Conservation (phyloP, 2,329 filamentous ascomycete species). For the Fusarium clavum region DNA sequence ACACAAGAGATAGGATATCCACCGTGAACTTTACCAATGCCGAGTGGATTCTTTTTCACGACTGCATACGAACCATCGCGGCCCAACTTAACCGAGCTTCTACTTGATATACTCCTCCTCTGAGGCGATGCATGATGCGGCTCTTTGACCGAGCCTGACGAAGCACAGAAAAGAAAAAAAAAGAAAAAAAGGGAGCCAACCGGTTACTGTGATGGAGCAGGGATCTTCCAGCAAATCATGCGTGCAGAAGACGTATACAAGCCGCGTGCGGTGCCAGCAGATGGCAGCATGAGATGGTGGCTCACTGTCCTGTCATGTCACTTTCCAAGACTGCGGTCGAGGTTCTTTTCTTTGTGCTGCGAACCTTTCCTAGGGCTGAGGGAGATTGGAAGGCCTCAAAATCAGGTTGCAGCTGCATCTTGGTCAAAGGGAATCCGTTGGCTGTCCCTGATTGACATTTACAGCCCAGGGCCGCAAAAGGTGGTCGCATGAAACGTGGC, state of each 20-base stretch:
- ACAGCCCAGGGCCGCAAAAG: conserved; percentile 26
- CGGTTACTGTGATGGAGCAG: conserved; percentile 27
- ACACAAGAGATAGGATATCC: conserved; percentile 18
- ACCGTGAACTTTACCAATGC: conserved; percentile 24
- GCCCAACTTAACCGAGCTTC: conserved; percentile 9
- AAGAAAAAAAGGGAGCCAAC: neutral
- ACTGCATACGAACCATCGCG: neutral
- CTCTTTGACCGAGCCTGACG: conserved; percentile 16
- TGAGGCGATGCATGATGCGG: conserved; percentile 10
- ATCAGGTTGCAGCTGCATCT: conserved; percentile 33
- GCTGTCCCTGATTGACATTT: conserved; percentile 14
- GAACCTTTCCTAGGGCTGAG: conserved; percentile 22
- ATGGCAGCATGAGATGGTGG: conserved; percentile 24
- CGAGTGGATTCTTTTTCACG: neutral
- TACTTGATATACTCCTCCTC: conserved; percentile 17
- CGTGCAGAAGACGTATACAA: conserved; percentile 26
- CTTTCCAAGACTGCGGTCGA: conserved; percentile 28
- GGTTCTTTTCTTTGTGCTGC: conserved; percentile 9
- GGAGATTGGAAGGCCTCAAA: conserved; percentile 31
- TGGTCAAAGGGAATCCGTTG: conserved; percentile 12
- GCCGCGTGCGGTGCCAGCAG: conserved; percentile 44
- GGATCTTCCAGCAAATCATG: conserved; percentile 36
- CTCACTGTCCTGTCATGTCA: conserved; percentile 19
- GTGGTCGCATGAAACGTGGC: conserved; percentile 41
- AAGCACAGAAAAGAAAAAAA: neutral